phyloP scores from a whole-genome alignment of 1,284 basidiomycete genomes.

The Ustilago crameri region DNA sequence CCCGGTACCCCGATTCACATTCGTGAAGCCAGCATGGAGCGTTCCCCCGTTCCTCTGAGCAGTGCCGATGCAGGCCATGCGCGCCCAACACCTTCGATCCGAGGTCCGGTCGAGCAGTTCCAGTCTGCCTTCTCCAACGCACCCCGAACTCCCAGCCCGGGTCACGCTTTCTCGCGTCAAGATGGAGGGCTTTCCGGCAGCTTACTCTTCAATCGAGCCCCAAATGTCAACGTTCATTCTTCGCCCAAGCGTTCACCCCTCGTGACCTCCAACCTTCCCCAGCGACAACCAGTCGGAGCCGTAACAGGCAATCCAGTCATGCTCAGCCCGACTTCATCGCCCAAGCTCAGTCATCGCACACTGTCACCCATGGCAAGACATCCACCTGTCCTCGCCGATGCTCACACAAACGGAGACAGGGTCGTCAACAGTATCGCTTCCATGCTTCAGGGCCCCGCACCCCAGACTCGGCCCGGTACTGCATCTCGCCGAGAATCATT shows the following conservation, averaged over 20 bases:
- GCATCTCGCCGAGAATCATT: conserved; percentile 45
- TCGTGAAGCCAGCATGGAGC: conserved; percentile 30
- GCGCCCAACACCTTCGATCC: conserved; percentile 19
- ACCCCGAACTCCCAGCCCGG: conserved; percentile 37
- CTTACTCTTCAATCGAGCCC: conserved; percentile 35
- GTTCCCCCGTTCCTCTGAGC: conserved; percentile 3
- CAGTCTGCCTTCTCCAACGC: conserved; percentile 16
- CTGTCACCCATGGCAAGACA: conserved; percentile 34
- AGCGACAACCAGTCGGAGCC: conserved; percentile 12
- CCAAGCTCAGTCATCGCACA: conserved; percentile 43
- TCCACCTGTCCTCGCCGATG: conserved; percentile 28
- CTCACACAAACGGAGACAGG: conserved; percentile 22
- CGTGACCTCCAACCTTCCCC: conserved; percentile 13
- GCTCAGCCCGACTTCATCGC: conserved; percentile 33
- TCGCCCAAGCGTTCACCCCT: conserved; percentile 45
- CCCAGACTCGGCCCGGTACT: conserved; percentile 22
- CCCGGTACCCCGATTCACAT: conserved; percentile 44
- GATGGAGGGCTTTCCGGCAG: conserved; percentile 12
- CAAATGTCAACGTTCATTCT: conserved; percentile 26
- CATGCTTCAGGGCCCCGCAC: conserved; percentile 22
- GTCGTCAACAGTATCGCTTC: conserved; percentile 45
- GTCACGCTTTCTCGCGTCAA: conserved; percentile 12
- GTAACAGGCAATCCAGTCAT: conserved; percentile 13
- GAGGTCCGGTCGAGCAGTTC: conserved; percentile 33
- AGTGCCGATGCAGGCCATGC: background rate